Conservation (phyloP, 495 filamentous ascomycete species). For the Cercophora samala region DNA sequence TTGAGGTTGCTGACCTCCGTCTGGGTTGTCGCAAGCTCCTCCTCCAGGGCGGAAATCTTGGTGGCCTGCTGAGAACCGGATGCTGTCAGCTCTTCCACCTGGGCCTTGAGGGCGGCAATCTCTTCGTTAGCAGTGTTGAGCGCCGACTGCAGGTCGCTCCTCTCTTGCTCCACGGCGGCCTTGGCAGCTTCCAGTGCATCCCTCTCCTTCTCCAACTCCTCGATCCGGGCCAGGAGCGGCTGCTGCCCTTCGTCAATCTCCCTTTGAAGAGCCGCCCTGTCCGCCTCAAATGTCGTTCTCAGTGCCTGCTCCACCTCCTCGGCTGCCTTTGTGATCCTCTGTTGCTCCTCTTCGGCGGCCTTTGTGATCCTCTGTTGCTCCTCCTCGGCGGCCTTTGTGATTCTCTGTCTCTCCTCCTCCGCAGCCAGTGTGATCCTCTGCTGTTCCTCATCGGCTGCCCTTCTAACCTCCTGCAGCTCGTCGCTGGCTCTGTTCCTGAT, state of each 20-base stretch:
- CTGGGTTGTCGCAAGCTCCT: slow-evolving; percentile 22
- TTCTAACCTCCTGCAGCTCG: slow-evolving; percentile 19
- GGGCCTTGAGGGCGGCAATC: slow-evolving; percentile 25
- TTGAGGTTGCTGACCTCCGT: slow-evolving; percentile 22
- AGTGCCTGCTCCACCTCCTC: slow-evolving; percentile 12
- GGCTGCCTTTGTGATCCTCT: slow-evolving; percentile 12
- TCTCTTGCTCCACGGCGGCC: slow-evolving; percentile 35
- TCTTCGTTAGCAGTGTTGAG: slow-evolving; percentile 27
- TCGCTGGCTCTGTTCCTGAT: slow-evolving; percentile 21
- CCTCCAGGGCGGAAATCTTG: slow-evolving; percentile 25
- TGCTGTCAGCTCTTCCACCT: slow-evolving; percentile 25
- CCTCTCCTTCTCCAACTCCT: slow-evolving; percentile 40
- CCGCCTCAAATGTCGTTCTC: slow-evolving; percentile 12
- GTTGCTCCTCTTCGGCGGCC: slow-evolving; percentile 13
- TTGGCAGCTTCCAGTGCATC: slow-evolving; percentile 33
- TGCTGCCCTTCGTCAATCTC: slow-evolving; percentile 24
- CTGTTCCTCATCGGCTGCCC: slow-evolving; percentile 24
- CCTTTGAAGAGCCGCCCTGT: slow-evolving; percentile 26
- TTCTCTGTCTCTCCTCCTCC: slow-evolving; percentile 27
- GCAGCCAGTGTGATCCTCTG: slow-evolving; percentile 19
- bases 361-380: slow-evolving; percentile 17
- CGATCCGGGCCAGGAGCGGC: slow-evolving; percentile 25
- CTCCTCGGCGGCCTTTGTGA: slow-evolving; percentile 19
- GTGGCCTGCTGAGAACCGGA: slow-evolving; percentile 21
- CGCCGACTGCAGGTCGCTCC: slow-evolving; percentile 30